Conservation (phyloP, 108 stramenopile genomes). For the Asterionellopsis glacialis region DNA sequence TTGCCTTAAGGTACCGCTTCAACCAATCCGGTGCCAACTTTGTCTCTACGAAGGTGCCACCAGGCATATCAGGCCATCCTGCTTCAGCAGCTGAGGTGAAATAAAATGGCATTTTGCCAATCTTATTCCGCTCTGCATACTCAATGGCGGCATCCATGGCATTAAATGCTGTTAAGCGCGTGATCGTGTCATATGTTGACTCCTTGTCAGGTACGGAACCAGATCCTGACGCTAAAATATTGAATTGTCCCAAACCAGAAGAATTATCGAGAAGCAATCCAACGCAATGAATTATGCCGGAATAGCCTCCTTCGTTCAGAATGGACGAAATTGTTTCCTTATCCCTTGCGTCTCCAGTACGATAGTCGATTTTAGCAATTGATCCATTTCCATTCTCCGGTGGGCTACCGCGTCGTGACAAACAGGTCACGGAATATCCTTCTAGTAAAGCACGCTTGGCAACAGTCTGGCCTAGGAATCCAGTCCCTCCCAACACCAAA, state of each 20-base stretch:
- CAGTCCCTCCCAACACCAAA: conserved; percentile 25
- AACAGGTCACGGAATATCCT: conserved; percentile 37
- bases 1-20: conserved; percentile 61
- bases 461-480: conserved; percentile 45
- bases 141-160: conserved; percentile 54
- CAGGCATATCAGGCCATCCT: conserved; percentile 77
- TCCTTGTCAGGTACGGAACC: conserved; percentile 60
- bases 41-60: conserved; percentile 53
- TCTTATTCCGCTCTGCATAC: conserved; percentile 23
- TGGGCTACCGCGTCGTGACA: conserved; percentile 42
- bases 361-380: conserved; percentile 26
- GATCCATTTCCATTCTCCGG: background rate
- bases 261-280: conserved; percentile 75
- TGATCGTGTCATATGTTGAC: conserved; percentile 84
- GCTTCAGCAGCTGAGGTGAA: conserved; percentile 84
- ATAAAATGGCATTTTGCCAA: conserved; percentile 43
- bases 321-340: conserved; percentile 26
- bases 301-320: conserved; percentile 28
- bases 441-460: conserved; percentile 31
- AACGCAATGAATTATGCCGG: conserved; percentile 39
- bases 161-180: conserved; percentile 70
- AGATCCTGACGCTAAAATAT: conserved; percentile 64
- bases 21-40: conserved; percentile 73
- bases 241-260: conserved; percentile 60
- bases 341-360: conserved; percentile 35